Conservation (phyloP, 305 asterid species). For the Coffea humblotiana region DNA sequence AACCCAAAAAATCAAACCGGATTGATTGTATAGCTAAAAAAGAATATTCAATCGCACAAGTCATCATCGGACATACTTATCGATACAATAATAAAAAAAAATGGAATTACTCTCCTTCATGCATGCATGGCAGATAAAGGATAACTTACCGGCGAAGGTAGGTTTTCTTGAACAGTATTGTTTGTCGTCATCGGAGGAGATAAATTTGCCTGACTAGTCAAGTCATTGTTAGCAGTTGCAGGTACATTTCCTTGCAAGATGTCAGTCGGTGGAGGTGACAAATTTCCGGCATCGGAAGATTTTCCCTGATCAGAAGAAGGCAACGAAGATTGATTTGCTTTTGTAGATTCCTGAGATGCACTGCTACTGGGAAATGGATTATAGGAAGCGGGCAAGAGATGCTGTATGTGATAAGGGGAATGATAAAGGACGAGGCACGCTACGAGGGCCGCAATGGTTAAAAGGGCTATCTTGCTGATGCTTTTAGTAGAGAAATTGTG, state of each 20-base stretch:
- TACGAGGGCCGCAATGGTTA: background rate
- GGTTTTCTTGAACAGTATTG: background rate
- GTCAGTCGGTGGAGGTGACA: background rate
- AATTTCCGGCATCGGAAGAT: background rate
- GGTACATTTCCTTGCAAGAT: background rate
- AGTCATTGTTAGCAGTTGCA: background rate
- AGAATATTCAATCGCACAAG: background rate
- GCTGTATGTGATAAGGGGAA: background rate
- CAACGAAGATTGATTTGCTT: background rate
- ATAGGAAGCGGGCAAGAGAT: background rate
- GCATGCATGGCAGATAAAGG: background rate
- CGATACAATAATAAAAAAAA: background rate
- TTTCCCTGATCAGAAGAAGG: background rate
- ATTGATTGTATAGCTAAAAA: background rate
- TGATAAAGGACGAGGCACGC: conserved; percentile 2
- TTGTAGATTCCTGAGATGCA: background rate
- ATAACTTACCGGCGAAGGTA: conserved; percentile 2
- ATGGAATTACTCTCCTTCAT: background rate
- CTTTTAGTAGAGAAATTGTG: background rate
- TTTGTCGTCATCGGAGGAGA: background rate
- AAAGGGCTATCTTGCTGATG: background rate
- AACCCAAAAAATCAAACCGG: background rate
- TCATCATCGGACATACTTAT: no score
- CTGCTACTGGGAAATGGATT: background rate
- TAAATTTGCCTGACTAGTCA: background rate